Evolutionary conservation across 345 rosid species (phyloP).

Genomic region (Excoecaria agallocha): DNA sequence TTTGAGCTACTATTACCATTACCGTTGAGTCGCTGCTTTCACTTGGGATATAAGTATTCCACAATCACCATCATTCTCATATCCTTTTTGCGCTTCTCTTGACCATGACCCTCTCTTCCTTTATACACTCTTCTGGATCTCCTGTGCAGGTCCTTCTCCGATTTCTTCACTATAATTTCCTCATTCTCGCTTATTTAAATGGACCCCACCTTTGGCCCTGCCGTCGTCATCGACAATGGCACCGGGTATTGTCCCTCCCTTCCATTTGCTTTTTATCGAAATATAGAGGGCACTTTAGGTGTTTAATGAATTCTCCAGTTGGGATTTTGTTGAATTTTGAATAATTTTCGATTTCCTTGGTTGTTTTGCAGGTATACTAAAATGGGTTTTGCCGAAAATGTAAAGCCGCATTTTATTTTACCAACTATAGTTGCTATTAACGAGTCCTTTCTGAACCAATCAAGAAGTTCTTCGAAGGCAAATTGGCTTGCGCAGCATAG

Average conservation of each 20-base stretch:
- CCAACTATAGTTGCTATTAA: constrained; percentile 90
- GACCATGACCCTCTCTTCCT: constrained; percentile 47
- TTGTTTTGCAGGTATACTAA: constrained; percentile 67
- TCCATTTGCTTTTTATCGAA: background rate
- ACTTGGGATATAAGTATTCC: constrained; percentile 46
- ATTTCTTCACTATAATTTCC: constrained; percentile 4
- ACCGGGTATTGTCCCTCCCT: constrained; percentile 61
- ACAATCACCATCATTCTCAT: constrained; percentile 17
- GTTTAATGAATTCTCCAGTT: constrained; percentile 40
- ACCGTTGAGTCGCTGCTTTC: constrained; percentile 44
- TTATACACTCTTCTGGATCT: constrained; percentile 46
- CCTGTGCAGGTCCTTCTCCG: constrained; percentile 49
- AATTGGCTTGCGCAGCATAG: constrained; percentile 80
- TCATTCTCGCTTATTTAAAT: constrained; percentile 26
- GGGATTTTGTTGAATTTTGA: background rate
- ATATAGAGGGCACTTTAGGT: background rate
- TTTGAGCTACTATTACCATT: constrained; percentile 13
- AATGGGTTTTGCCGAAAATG: constrained; percentile 96
- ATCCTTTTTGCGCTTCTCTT: constrained; percentile 31
- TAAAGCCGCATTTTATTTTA: constrained; percentile 89
- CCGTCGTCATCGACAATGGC: constrained; percentile 97
- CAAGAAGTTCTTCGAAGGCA: constrained; percentile 59
- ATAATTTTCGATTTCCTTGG: background rate
- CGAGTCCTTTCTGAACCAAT: constrained; percentile 78
- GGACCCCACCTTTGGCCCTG: constrained; percentile 93